Evolutionary conservation across 106 monocot genomes (phyloP), one percentile per base, ranked within the genome.

Genomic region (Dendrobium chrysotoxum): DNA sequence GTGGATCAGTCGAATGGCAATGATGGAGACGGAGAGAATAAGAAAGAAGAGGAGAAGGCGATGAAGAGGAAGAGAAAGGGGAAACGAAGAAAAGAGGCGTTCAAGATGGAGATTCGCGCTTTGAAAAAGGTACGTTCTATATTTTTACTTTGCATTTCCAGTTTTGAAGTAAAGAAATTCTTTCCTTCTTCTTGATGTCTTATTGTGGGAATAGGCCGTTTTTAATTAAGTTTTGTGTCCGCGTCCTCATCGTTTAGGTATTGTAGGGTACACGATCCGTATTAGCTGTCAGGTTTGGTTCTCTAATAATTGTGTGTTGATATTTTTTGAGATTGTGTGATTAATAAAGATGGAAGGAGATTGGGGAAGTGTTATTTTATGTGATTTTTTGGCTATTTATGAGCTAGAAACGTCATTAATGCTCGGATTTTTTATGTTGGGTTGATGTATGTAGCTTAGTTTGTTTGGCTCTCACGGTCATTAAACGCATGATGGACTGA

Each of bases 71-170:
- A 35, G 77, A 64, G 64, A 26, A 64, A 64, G 21, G 38, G 77
- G 57, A 64, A n/a, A 64, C 0, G 64, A 64, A 64, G 0, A 15
- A 64, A 23, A 64, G 40, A 7, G 30, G 28, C 16, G 16, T 21
- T 18, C 26, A 61, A 73, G 78, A 67, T 76, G 71, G 40, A 64
- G 35, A 50, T 50, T 50, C 50, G 13, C 0, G 0, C 50, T 50
- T 50, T 13, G 50, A 64, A 40, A 50, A 57, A 25, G 88, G 88
- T 88, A 88, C 50, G 16, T 50, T 50, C 23, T 58, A 15, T 26
- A 25, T 61, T 55, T 55, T 55, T 0, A 44, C 6, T 44, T 28
- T 5, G 18, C 40, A 28, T 73, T 70, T 23, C 31, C 28, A 40
- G 40, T 73, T 20, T 18, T 50, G 50, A 13, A 13, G 50, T 50